A percentile compares a stretch with the other conserved stretches of the same genome.
Evolutionary conservation across 2,329 filamentous ascomycete genomes (phyloP).

Genomic region (Lomentospora prolificans): DNA sequence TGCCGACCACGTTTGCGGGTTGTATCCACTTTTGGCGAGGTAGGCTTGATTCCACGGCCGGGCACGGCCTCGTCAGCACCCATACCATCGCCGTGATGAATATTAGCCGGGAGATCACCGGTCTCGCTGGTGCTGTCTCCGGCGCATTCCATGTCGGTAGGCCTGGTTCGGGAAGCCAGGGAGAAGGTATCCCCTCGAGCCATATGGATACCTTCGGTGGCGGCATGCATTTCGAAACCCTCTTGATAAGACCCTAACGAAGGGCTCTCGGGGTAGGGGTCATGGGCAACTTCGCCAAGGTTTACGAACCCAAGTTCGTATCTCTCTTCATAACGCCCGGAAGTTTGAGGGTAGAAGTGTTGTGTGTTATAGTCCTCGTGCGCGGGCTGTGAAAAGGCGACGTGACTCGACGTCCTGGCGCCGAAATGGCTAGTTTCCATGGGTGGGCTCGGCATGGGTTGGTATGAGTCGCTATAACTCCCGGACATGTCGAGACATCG

Average conservation of each 20-base stretch:
- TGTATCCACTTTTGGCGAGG: neutral
- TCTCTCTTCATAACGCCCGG: neutral
- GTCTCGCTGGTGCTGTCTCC: neutral
- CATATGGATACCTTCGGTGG: neutral
- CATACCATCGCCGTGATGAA: neutral
- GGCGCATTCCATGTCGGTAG: neutral
- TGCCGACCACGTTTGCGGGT: neutral
- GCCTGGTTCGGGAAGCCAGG: neutral
- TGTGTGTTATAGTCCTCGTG: no score
- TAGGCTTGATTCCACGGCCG: neutral
- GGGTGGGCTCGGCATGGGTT: no score
- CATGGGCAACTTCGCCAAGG: neutral
- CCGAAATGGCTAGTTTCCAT: no score
- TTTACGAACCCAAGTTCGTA: neutral
- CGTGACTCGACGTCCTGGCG: no score
- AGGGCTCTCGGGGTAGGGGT: neutral
- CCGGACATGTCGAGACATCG: no score
- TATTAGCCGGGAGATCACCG: neutral
- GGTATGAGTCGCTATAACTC: no score
- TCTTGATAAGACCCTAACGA: no score
- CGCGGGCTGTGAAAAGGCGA: no score
- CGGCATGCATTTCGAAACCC: neutral
- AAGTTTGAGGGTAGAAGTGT: no score
- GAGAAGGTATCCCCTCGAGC: neutral
- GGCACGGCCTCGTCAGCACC: neutral